Base-by-base conservation (phyloP, 2,329 filamentous ascomycete genomes). In the Zymoseptoria passerinii region DNA sequence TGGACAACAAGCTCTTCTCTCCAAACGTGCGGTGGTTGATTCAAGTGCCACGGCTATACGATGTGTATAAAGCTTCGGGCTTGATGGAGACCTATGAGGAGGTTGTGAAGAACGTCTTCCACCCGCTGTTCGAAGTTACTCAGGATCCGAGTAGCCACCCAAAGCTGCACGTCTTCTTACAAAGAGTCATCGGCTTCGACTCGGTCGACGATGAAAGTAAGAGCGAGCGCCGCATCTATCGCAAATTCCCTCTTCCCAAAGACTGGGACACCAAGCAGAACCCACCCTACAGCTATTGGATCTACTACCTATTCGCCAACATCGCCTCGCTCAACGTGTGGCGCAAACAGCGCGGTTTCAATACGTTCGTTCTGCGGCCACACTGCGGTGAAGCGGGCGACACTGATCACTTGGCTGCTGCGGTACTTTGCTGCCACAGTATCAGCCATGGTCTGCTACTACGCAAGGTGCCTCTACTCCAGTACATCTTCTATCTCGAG, bases 161-260 rank as follows among this genome's bases (percentile, higher is more conserved):
- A 1, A 96, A 99, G 71, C 82, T 99, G 18, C 92, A 99, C 72
- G 77, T 97, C 51, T 97, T 99, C 76, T 76, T 99, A 54, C 92
- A 99, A 72, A 82, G 94, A 60, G 94, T 99, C 28, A 90, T 99
- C 69, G 94, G 94, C 1, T 95, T 99, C 68, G 94, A 99, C 73
- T 95, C 90, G 68, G 94, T 99, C 52, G 94, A 99, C 70, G 94
- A 99, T 67, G 94, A 99, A 77, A 96, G 92, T 79, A 99, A 99
- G 76, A 82, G 91, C 2, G 94, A 99, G 75, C 86, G 92, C 28
- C 87, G 94, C 19, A 81, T 97, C n/a, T 96, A 91, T 77, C 88
- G 87, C 70, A 99, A 99, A 72, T 99, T 95, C 66, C 94, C 94
- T 0, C 86, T 94, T 20, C 92, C 94, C 4, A 88, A 85, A 61